phyloP scores from a whole-genome alignment of 208 protist genomes.

The Leishmania aethiopica region DNA sequence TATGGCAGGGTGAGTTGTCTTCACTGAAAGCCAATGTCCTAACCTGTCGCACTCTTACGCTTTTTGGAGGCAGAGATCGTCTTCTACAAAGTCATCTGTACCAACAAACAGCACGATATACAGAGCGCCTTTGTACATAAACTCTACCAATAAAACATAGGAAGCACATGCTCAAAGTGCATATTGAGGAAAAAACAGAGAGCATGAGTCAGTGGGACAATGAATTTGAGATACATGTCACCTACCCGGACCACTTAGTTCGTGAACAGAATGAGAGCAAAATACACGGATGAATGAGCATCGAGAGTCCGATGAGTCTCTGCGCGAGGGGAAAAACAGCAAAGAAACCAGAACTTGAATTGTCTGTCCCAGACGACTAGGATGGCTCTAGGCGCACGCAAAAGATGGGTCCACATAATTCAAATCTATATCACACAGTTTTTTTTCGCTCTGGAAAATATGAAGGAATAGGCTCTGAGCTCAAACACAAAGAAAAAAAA shows the following conservation, averaged over 20 bases:
- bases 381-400: background rate
- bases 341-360: background rate
- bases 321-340: background rate
- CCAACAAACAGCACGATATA: background rate
- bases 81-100: background rate
- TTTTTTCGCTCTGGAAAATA: background rate
- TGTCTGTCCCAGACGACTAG: background rate
- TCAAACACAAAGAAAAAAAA: conserved; percentile 11
- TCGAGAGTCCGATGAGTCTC: background rate
- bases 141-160: conserved; percentile 3
- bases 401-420: background rate
- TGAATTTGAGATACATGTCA: conserved; percentile 4
- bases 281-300: background rate
- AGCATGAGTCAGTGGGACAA: background rate
- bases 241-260: background rate
- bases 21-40: background rate
- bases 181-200: background rate
- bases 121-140: conserved; percentile 3
- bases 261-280: background rate
- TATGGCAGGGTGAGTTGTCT: background rate
- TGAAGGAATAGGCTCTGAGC: background rate
- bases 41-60: background rate
- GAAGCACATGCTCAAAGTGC: background rate
- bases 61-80: background rate
- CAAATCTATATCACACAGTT: background rate